phyloP scores from a whole-genome alignment of 2,329 filamentous ascomycete genomes.

The Microdochium nivale region DNA sequence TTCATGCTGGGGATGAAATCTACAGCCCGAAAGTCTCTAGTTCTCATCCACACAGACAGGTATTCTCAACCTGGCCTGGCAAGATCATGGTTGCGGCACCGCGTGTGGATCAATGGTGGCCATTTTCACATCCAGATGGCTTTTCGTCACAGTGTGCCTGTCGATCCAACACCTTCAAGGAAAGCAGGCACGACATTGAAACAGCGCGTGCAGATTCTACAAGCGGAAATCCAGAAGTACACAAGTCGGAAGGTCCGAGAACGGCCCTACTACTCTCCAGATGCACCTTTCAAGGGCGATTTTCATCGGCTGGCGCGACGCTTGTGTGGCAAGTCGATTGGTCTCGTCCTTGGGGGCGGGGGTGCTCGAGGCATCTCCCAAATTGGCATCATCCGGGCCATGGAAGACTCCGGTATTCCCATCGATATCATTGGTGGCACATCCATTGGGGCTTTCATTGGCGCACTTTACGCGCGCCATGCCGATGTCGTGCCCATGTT shows the following conservation, averaged over 20 bases:
- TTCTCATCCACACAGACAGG: slow-evolving; percentile 80
- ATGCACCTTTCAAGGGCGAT: slow-evolving; percentile 91
- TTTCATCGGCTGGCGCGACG: slow-evolving; percentile 88
- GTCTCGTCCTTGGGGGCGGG: slow-evolving; percentile 86
- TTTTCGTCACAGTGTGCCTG: slow-evolving; percentile 52
- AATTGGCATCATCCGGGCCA: slow-evolving; percentile 84
- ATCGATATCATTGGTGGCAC: slow-evolving; percentile 94
- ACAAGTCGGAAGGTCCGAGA: slow-evolving; percentile 89
- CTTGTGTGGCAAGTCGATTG: slow-evolving; percentile 88
- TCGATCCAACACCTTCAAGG: slow-evolving; percentile 35
- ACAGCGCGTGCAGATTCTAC: slow-evolving; percentile 84
- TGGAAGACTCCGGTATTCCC: slow-evolving; percentile 93
- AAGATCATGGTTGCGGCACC: slow-evolving; percentile 80
- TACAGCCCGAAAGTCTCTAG: slow-evolving; percentile 85
- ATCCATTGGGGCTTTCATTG: slow-evolving; percentile 92
- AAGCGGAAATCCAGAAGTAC: slow-evolving; percentile 97
- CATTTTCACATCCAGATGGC: slow-evolving; percentile 98
- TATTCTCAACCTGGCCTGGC: slow-evolving; percentile 82
- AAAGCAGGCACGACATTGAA: slow-evolving; percentile 81
- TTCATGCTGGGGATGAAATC: slow-evolving; percentile 97
- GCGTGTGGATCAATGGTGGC: slow-evolving; percentile 95
- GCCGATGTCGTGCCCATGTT: slow-evolving; percentile 97
- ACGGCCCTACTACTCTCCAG: slow-evolving; percentile 79
- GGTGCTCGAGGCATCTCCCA: slow-evolving; percentile 89
- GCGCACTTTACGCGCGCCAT: slow-evolving; percentile 89